Evolutionary conservation across 345 rosid species (phyloP).

Genomic region (Citrus sinensis): DNA sequence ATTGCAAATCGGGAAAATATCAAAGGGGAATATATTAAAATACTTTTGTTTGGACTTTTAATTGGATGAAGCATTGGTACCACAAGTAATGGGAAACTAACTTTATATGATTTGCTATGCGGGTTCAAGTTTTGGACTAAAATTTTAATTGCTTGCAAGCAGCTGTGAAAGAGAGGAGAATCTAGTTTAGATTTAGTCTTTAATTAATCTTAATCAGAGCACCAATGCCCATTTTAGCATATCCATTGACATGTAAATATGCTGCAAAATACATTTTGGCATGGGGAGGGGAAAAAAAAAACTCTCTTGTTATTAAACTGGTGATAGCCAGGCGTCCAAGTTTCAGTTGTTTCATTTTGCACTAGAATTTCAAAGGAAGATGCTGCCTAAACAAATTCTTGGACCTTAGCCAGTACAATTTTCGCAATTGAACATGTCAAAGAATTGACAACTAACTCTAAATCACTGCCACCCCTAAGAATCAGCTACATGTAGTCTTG

Average conservation of each 20-base stretch:
- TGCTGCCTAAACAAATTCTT: background rate
- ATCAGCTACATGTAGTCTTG: background rate
- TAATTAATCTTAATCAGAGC: background rate
- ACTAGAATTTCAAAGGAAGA: background rate
- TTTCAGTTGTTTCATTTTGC: background rate
- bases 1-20: background rate
- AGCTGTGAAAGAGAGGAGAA: background rate
- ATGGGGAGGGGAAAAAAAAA: too few species aligned
- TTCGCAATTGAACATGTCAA: background rate
- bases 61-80: too few species aligned
- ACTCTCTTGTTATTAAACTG: background rate
- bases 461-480: background rate
- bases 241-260: background rate
- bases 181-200: background rate
- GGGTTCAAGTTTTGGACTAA: background rate
- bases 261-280: background rate
- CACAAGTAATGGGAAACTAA: too few species aligned
- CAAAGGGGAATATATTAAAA: too few species aligned
- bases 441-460: background rate
- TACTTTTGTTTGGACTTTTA: too few species aligned
- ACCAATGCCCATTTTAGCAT: background rate
- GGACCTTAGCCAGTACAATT: background rate
- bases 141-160: background rate
- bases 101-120: background rate
- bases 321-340: background rate